These are phyloP conservation scores for Geoglossum cookeanum DNA, from an alignment of 2,329 filamentous ascomycete species.

Conservation along the genomic window DNA sequence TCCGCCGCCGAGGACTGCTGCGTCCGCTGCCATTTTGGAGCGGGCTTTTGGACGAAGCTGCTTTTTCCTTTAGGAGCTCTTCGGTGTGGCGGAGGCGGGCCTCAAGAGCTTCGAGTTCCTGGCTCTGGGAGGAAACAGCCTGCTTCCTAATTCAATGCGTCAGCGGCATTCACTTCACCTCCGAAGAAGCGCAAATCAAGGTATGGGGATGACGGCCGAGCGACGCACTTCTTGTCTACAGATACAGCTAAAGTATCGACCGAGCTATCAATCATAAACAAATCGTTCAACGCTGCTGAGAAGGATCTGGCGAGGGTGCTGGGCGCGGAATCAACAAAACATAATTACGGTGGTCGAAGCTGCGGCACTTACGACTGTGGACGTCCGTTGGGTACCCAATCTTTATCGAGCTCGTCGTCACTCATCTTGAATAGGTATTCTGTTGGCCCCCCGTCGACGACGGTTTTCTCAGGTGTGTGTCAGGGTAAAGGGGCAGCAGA, in stretches of 20 bases:
- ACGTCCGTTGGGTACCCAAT: constrained; percentile 65
- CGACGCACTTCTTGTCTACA: constrained; percentile 59
- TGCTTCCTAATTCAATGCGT: constrained; percentile 44
- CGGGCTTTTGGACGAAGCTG: not conserved
- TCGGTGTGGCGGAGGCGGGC: constrained; percentile 71
- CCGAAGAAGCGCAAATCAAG: not conserved
- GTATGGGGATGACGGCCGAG: not conserved
- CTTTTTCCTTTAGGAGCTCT: constrained; percentile 39
- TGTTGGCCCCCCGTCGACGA: not conserved
- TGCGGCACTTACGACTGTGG: constrained; percentile 57
- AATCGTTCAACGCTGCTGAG: constrained; percentile 66
- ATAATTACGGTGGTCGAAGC: not conserved
- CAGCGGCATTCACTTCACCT: not conserved
- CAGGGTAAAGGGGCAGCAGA: not conserved
- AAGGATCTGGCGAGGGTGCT: constrained; percentile 81
- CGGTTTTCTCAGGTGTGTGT: not conserved
- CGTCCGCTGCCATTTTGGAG: not conserved
- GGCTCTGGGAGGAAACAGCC: constrained; percentile 50
- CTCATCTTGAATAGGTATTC: constrained; percentile 20
- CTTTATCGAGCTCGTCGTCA: constrained; percentile 52
- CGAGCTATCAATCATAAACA: constrained; percentile 73
- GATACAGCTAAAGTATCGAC: constrained; percentile 54
- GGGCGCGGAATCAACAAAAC: constrained; percentile 6
- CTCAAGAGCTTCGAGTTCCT: constrained; percentile 74
- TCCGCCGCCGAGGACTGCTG: not conserved